A percentile compares a stretch with the other conserved stretches of the same genome.
Evolutionary conservation across 495 filamentous ascomycete species (phyloP).

Genomic region (Penicillium fimorum): DNA sequence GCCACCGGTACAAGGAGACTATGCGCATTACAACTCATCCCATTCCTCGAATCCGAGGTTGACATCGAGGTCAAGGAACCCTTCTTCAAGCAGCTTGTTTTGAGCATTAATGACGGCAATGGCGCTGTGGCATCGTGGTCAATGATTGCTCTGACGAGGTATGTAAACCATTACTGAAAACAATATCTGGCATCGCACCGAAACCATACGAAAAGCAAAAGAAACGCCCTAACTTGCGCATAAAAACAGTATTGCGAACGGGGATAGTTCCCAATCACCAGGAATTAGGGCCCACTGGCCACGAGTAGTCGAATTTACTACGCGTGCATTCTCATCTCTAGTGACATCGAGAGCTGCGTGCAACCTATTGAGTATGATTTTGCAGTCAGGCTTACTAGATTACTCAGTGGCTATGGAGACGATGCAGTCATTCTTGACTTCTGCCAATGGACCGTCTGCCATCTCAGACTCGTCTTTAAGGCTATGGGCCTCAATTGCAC

Average conservation of each 20-base stretch:
- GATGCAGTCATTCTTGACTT: constrained; percentile 65
- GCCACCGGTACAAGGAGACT: constrained; percentile 54
- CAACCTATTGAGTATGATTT: constrained; percentile 65
- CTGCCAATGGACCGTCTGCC: constrained; percentile 72
- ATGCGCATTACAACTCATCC: constrained; percentile 74
- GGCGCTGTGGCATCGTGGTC: constrained; percentile 58
- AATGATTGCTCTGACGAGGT: constrained; percentile 65
- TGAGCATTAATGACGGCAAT: constrained; percentile 57
- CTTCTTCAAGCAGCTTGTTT: constrained; percentile 48
- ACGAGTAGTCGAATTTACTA: constrained; percentile 71
- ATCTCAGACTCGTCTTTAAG: constrained; percentile 77
- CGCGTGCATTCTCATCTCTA: constrained; percentile 66
- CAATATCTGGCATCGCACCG: too few species aligned
- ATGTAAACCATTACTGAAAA: constrained; percentile 3
- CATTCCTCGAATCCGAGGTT: constrained; percentile 57
- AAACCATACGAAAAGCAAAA: not conserved
- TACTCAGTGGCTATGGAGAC: constrained; percentile 61
- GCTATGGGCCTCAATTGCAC: constrained; percentile 64
- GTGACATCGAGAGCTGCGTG: constrained; percentile 77
- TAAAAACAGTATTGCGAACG: constrained; percentile 32
- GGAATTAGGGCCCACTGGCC: constrained; percentile 56
- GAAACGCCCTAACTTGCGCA: constrained; percentile 5
- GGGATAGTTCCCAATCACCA: constrained; percentile 24
- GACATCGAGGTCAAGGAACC: constrained; percentile 41
- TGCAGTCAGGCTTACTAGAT: constrained; percentile 60